Conservation (phyloP, 2,329 filamentous ascomycete species). For the Colletotrichum sansevieriae region DNA sequence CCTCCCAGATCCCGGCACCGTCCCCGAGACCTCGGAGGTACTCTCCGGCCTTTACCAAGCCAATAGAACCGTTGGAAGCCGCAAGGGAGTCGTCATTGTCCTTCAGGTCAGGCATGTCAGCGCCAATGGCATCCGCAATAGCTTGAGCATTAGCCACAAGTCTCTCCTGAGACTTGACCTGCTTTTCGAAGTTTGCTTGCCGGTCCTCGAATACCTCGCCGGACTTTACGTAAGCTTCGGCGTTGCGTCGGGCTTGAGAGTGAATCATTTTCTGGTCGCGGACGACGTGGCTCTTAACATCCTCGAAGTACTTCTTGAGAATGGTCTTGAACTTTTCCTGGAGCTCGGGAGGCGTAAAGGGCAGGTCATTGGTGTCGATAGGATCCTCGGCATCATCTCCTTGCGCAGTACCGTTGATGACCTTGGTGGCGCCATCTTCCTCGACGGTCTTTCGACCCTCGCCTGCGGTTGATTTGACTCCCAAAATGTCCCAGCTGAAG, state of each 20-base stretch:
- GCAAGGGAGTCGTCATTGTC: conserved; percentile 80
- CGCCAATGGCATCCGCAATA: conserved; percentile 87
- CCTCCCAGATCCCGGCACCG: conserved; percentile 96
- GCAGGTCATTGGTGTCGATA: conserved; percentile 67
- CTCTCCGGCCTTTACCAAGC: conserved; percentile 92
- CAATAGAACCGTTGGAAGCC: conserved; percentile 81
- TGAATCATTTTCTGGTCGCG: conserved; percentile 93
- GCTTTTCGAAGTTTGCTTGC: conserved; percentile 95
- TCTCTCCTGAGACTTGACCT: conserved; percentile 91
- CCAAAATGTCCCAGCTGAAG: conserved; percentile 95
- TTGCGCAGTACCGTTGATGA: conserved; percentile 44
- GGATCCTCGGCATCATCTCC: conserved; percentile 25
- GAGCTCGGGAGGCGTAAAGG: conserved; percentile 81
- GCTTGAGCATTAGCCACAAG: conserved; percentile 91
- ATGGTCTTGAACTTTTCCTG: conserved; percentile 90
- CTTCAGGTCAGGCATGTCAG: conserved; percentile 93
- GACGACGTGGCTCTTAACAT: conserved; percentile 88
- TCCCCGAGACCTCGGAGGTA: conserved; percentile 92
- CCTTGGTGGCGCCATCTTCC: conserved; percentile 79
- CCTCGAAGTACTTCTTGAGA: conserved; percentile 89
- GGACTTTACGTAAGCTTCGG: conserved; percentile 97
- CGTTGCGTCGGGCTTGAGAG: conserved; percentile 91
- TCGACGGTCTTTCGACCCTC: conserved; percentile 88
- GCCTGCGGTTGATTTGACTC: conserved; percentile 76
- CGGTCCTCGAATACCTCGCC: conserved; percentile 98